Evolutionary conservation across 2,329 filamentous ascomycete species (phyloP).

Genomic region (Alternaria brassicicola): DNA sequence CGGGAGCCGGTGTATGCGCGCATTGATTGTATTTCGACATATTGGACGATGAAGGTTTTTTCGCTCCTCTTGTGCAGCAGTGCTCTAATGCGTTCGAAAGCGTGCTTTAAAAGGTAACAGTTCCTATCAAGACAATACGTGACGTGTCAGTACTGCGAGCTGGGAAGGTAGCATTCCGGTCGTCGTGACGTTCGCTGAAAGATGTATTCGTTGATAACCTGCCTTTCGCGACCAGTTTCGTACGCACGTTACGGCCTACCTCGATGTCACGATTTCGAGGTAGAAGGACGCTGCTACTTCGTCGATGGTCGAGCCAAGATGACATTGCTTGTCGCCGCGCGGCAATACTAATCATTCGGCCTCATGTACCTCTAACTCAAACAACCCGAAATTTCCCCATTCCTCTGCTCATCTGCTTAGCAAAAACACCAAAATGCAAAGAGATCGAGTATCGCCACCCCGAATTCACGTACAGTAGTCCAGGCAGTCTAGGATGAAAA

Average conservation of each 20-base stretch:
- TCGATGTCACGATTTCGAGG: neutral
- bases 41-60: neutral
- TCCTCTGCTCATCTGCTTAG: neutral
- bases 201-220: neutral
- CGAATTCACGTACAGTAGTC: slow-evolving; percentile 7
- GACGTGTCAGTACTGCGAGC: neutral
- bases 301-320: neutral
- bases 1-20: neutral
- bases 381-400: neutral
- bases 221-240: neutral
- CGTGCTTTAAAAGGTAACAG: neutral
- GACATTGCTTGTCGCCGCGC: neutral
- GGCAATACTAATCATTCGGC: neutral
- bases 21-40: neutral
- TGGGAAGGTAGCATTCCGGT: neutral
- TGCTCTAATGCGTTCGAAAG: neutral
- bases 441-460: neutral
- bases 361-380: neutral
- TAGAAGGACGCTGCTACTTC: neutral
- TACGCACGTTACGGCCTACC: neutral
- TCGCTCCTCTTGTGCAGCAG: neutral
- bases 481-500: neutral
- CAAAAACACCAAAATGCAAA: neutral
- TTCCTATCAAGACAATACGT: neutral
- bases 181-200: neutral